Evolutionary conservation across 208 protist genomes (phyloP).

Genomic region (Endotrypanum monterogeii): DNA sequence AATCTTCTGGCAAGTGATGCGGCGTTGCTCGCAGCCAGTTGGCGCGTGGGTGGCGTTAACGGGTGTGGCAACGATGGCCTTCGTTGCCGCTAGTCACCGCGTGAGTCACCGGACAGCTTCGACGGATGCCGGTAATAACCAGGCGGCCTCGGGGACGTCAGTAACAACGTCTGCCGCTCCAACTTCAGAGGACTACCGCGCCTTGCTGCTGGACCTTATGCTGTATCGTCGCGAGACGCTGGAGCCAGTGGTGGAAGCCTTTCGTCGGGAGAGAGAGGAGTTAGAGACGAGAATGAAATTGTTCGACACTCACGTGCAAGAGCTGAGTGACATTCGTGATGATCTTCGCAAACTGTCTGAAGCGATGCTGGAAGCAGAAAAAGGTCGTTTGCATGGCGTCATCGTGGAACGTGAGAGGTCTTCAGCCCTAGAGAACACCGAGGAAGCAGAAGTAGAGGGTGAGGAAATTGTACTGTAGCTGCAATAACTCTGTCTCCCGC

Average conservation of each 20-base stretch:
- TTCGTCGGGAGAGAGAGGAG: constrained; percentile 52
- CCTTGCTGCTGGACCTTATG: constrained; percentile 70
- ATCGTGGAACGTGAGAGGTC: not conserved
- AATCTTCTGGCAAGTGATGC: constrained; percentile 4
- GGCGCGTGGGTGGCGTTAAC: not conserved
- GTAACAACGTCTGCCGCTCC: constrained; percentile 5
- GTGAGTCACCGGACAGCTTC: not conserved
- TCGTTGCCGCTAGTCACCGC: not conserved
- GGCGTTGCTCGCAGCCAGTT: not conserved
- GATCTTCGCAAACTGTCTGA: constrained; percentile 63
- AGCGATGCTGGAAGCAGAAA: constrained; percentile 15
- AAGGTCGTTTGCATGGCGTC: constrained; percentile 19
- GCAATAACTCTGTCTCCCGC: not conserved
- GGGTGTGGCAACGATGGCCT: not conserved
- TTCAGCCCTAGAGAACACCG: not conserved
- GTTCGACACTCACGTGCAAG: constrained; percentile 59
- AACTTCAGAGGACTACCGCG: constrained; percentile 59
- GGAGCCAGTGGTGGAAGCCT: constrained; percentile 51
- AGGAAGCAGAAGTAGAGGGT: not conserved
- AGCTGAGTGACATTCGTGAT: constrained; percentile 65
- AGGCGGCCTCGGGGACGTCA: not conserved
- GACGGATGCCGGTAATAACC: not conserved
- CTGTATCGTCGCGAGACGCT: constrained; percentile 80
- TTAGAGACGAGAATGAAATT: constrained; percentile 44
- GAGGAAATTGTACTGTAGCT: constrained; percentile 16